Conservation (phyloP, 192 early-diverging fungal genomes). For the Entomortierella parvispora region DNA sequence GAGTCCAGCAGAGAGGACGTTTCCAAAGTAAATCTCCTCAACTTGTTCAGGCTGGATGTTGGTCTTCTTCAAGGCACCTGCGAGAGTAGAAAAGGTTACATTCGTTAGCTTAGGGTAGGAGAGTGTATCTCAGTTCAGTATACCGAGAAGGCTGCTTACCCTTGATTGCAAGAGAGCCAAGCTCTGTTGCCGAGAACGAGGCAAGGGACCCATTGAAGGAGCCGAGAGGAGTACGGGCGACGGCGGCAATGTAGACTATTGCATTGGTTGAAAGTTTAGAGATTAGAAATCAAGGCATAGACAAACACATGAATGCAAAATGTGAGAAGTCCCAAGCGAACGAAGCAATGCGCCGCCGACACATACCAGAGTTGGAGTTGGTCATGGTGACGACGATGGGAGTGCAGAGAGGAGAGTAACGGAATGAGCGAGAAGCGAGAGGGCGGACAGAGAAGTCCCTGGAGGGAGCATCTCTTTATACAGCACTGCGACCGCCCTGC, state of each 20-base stretch:
- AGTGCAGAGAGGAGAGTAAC: too few species aligned
- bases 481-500: too few species aligned
- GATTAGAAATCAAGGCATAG: neutral
- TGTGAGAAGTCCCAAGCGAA: too few species aligned
- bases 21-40: constrained; percentile 82
- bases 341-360: neutral
- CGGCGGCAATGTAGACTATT: constrained; percentile 90
- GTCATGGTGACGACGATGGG: constrained; percentile 7
- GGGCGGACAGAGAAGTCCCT: too few species aligned
- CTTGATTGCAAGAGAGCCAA: constrained; percentile 90
- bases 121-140: neutral
- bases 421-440: too few species aligned
- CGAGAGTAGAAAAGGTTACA: constrained; percentile 1
- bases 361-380: constrained; percentile 28
- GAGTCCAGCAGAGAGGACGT: constrained; percentile 81
- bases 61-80: constrained; percentile 60
- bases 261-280: neutral
- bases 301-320: too few species aligned
- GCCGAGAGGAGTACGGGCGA: constrained; percentile 92
- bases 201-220: constrained; percentile 91
- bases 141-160: constrained; percentile 49
- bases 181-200: constrained; percentile 82
- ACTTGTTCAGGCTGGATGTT: constrained; percentile 70
- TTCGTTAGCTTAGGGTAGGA: neutral
- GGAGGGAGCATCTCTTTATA: too few species aligned